Percentiles rank a stretch among this genome's conserved stretches.
Conservation (phyloP, 2,329 filamentous ascomycete genomes). For the Clarireedia sp. region DNA sequence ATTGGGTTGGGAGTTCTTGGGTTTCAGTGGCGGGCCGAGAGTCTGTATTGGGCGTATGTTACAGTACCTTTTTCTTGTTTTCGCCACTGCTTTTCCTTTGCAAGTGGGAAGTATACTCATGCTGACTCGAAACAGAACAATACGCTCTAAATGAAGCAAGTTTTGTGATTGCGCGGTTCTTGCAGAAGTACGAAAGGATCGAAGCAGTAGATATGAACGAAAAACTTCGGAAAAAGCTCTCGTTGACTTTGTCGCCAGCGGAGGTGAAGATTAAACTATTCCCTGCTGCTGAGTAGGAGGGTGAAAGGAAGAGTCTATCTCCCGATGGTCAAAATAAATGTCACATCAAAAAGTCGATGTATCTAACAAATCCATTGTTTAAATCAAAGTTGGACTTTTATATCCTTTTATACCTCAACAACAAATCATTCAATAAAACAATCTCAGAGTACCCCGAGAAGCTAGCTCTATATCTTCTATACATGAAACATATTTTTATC, state of each 20-base stretch:
- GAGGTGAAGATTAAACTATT: constrained; percentile 22
- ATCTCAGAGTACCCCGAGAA: too few species aligned
- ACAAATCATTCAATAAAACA: too few species aligned
- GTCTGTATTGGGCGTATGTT: constrained; percentile 56
- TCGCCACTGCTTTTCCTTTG: not conserved
- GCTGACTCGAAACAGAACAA: constrained; percentile 19
- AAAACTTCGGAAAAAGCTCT: constrained; percentile 16
- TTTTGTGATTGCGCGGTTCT: constrained; percentile 26
- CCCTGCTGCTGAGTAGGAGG: not conserved
- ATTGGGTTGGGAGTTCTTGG: constrained; percentile 63
- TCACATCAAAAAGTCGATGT: too few species aligned
- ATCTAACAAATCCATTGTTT: too few species aligned
- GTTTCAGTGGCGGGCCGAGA: constrained; percentile 63
- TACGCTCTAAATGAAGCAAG: constrained; percentile 28
- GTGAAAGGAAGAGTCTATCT: too few species aligned
- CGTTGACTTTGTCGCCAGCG: constrained; percentile 15
- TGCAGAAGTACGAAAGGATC: constrained; percentile 28
- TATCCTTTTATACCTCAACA: too few species aligned
- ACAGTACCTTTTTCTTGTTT: constrained; percentile 5
- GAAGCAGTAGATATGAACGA: constrained; percentile 11
- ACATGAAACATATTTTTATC: too few species aligned
- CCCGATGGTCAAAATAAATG: too few species aligned
- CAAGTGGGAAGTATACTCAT: not conserved
- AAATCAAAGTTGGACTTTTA: too few species aligned
- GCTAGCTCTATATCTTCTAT: too few species aligned